Evolutionary conservation across 2,329 filamentous ascomycete genomes (phyloP), one percentile per base, ranked within the genome.

Genomic region (Cordyceps cateniannulata): DNA sequence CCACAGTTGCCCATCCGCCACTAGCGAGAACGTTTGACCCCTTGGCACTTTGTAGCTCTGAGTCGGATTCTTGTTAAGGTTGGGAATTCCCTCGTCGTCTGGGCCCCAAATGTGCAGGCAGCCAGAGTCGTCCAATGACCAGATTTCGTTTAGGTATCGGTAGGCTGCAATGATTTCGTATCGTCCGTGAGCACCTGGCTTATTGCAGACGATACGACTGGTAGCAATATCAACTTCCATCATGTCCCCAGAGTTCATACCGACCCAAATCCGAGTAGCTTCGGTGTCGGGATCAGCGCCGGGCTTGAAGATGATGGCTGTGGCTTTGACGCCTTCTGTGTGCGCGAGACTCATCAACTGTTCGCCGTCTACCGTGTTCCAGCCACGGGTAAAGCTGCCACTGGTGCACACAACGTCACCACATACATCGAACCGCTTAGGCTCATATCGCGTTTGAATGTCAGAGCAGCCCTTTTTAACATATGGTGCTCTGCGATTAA

Each of bases 121-220:
- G 12, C 95, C 95, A 51, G 89, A 86, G 65, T 97, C 93, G 70
- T 98, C 95, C 52, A 99, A 73, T 0, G 93, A 93, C 95, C 95
- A 99, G 71, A 99, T 84, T 69, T 97, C 90, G 66, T 91, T 91
- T 64, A 85, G 88, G 72, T 96, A 89, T 44, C 95, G 86, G 70
- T 91, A 89, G 47, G 99, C 96, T 67, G 87, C 91, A 64, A 90
- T 84, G 55, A 99, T 83, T 66, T 96, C 90, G 63, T 86, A 82
- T 47, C 90, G 85, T 8, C 86, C 85, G 68, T 98, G 95, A 2
- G 90, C 89, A 55, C 81, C 85, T 2, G 83, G 76, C 67, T 89
- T 90, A 20, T 82, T 88, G 29, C 82, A 79, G 16, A 90, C 79
- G 50, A 96, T 80, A 40, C 82, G 85, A 69, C 93, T 87, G 0